Conservation (phyloP, 2,329 filamentous ascomycete genomes). For the Penicillium sp. region DNA sequence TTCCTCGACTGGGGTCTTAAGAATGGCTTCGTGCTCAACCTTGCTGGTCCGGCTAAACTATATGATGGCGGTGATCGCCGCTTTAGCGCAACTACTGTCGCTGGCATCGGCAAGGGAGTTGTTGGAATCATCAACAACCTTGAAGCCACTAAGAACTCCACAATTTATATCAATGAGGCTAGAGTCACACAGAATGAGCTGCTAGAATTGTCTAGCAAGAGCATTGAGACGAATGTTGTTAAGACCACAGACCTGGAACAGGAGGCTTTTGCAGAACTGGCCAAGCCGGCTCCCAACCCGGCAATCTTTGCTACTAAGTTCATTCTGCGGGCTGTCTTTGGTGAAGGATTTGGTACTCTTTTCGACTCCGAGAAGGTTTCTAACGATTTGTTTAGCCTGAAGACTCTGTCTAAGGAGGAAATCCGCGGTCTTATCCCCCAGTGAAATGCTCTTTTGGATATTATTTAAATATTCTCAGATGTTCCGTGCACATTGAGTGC, state of each 20-base stretch:
- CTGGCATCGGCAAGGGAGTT: constrained; percentile 50
- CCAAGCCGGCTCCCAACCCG: constrained; percentile 28
- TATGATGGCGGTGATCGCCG: constrained; percentile 53
- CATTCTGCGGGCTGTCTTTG: constrained; percentile 34
- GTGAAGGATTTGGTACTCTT: constrained; percentile 32
- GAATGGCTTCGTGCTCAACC: constrained; percentile 48
- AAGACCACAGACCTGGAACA: constrained; percentile 31
- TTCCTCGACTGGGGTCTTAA: constrained; percentile 39
- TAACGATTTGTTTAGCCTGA: constrained; percentile 44
- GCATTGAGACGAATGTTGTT: constrained; percentile 28
- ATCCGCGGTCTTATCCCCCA: constrained; percentile 15
- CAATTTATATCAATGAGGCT: constrained; percentile 49
- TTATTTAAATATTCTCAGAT: not conserved
- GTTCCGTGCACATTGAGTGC: not conserved
- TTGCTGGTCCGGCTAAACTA: constrained; percentile 38
- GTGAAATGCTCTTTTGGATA: not conserved
- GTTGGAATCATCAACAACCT: constrained; percentile 51
- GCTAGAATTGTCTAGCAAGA: constrained; percentile 28
- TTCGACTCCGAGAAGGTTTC: constrained; percentile 31
- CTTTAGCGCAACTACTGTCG: constrained; percentile 53
- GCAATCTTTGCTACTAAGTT: constrained; percentile 29
- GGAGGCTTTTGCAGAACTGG: constrained; percentile 32
- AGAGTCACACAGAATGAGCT: constrained; percentile 48
- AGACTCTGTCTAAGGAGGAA: constrained; percentile 34
- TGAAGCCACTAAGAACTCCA: constrained; percentile 55